phyloP scores from a whole-genome alignment of 345 rosid species.

The Erysimum cheiranthoides region DNA sequence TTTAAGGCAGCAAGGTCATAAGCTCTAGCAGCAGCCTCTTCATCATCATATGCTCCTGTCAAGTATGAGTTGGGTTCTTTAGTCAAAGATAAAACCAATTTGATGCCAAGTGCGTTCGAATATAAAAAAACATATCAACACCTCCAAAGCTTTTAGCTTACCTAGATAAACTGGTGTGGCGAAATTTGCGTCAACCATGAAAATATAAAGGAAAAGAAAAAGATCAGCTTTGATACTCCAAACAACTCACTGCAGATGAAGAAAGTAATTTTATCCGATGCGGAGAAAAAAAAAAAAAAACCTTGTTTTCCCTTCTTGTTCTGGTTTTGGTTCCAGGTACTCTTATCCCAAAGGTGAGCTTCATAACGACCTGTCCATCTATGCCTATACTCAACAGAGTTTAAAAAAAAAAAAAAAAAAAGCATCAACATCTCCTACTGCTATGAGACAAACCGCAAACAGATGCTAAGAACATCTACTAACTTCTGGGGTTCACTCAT shows the following conservation, averaged over 20 bases:
- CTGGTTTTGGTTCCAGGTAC: slow-evolving; percentile 98
- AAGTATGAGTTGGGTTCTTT: slow-evolving; percentile 37
- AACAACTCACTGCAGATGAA: slow-evolving; percentile 5
- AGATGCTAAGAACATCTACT: neutral
- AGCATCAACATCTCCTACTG: slow-evolving; percentile 27
- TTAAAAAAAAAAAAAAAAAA: slow-evolving; percentile 16
- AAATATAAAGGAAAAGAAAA: slow-evolving; percentile 39
- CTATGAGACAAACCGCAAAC: neutral
- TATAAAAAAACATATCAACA: slow-evolving; percentile 26
- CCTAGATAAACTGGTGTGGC: slow-evolving; percentile 85
- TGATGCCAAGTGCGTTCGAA: neutral
- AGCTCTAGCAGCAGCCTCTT: slow-evolving; percentile 99
- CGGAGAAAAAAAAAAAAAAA: slow-evolving; percentile 36
- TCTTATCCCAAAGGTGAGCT: slow-evolving; percentile 99
- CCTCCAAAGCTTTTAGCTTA: slow-evolving; percentile 47
- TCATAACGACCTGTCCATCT: slow-evolving; percentile 99
- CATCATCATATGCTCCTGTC: slow-evolving; percentile 98
- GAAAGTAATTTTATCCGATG: neutral
- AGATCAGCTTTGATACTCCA: slow-evolving; percentile 47
- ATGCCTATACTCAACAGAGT: slow-evolving; percentile 60
- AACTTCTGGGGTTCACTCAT: neutral
- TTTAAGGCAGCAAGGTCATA: slow-evolving; percentile 98
- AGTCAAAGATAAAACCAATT: slow-evolving; percentile 21
- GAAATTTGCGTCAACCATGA: slow-evolving; percentile 43
- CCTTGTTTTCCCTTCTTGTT: slow-evolving; percentile 99